Percentiles rank a stretch among this genome's conserved stretches.
Evolutionary conservation across 306 rosid species (phyloP).

Genomic region (Crotalaria pallida): DNA sequence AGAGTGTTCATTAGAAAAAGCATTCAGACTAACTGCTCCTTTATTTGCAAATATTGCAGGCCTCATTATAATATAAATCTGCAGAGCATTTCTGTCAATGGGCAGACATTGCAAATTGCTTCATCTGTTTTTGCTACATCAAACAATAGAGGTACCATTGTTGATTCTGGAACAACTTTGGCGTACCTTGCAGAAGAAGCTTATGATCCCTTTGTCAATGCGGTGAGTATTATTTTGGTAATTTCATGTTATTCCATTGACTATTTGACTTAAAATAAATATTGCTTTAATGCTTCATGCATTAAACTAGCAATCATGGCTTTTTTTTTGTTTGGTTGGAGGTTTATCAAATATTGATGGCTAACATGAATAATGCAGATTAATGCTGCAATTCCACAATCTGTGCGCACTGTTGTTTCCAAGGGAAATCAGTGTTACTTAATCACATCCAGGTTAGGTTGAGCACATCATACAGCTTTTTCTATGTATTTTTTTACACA

Average conservation of each 20-base stretch:
- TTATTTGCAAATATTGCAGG: constrained; percentile 56
- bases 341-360: constrained; percentile 13
- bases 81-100: constrained; percentile 86
- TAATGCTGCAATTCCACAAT: constrained; percentile 52
- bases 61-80: constrained; percentile 89
- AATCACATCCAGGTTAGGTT: constrained; percentile 70
- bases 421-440: constrained; percentile 74
- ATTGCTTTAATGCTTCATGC: constrained; percentile 12
- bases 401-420: constrained; percentile 50
- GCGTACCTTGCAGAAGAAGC: constrained; percentile 95
- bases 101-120: constrained; percentile 53
- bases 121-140: constrained; percentile 77
- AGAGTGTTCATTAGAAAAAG: constrained; percentile 5
- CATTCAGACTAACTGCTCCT: constrained; percentile 17
- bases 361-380: constrained; percentile 42
- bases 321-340: constrained; percentile 10
- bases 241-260: constrained; percentile 10
- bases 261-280: constrained; percentile 3
- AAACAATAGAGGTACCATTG: constrained; percentile 71
- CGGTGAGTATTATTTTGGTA: constrained; percentile 55
- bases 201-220: constrained; percentile 67
- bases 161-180: constrained; percentile 97
- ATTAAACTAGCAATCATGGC: background rate
- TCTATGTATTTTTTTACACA: background rate
- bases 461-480: constrained; percentile 2